Percentiles rank a stretch among this genome's conserved stretches.
Evolutionary conservation across 305 asterid genomes (phyloP).

Genomic region (Petunia hybrid): DNA sequence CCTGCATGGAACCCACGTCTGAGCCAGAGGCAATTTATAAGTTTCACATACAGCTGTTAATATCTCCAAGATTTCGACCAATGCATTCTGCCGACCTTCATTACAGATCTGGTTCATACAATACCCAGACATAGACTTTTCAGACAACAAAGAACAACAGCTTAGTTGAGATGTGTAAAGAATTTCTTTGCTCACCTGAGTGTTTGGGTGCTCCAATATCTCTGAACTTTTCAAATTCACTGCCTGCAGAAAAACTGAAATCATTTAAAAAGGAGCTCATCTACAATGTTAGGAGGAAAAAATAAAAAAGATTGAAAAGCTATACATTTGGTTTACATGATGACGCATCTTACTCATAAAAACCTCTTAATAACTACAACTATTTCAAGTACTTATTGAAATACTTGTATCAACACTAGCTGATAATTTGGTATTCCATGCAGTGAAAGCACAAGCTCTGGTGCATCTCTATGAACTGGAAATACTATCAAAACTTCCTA

Average conservation of each 20-base stretch:
- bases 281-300: background rate
- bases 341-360: background rate
- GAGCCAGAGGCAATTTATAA: conserved; percentile 90
- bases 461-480: background rate
- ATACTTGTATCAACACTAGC: conserved; percentile 8
- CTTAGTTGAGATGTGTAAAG: conserved; percentile 23
- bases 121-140: conserved; percentile 40
- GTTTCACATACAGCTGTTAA: conserved; percentile 83
- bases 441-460: conserved; percentile 17
- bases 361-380: background rate
- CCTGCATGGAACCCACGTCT: conserved; percentile 94
- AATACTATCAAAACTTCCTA: background rate
- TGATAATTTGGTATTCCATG: conserved; percentile 26
- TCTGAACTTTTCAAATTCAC: conserved; percentile 90
- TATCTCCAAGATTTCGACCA: conserved; percentile 84
- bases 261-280: conserved; percentile 19
- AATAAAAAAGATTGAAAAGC: background rate
- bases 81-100: conserved; percentile 89
- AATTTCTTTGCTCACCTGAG: conserved; percentile 57
- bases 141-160: conserved; percentile 33
- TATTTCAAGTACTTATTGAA: background rate
- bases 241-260: conserved; percentile 69
- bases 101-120: conserved; percentile 73
- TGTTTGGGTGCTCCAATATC: conserved; percentile 72
- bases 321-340: conserved; percentile 26